Evolutionary conservation across 2,329 filamentous ascomycete species (phyloP), one percentile per base, ranked within the genome.

Genomic region (Huntiella savannae): DNA sequence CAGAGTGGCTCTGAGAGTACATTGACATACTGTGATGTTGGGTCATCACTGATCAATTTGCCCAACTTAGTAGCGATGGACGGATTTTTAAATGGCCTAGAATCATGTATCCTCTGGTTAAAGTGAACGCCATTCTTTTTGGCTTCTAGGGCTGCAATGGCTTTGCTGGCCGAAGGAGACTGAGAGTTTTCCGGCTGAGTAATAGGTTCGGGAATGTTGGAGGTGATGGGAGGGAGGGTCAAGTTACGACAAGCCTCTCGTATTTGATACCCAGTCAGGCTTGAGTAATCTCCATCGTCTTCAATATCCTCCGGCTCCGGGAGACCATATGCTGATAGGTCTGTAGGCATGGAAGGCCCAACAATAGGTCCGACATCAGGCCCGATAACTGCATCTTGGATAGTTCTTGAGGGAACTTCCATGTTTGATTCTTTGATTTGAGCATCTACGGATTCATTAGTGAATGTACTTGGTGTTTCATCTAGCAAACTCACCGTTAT

Each of bases 91-190:
- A 87, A 63, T 5, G 79, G 74, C 1, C 71, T 62, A 0, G 78
- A 81, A 48, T 70, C 68, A 33, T 79, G 73, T 6, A 91, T 65
- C 51, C 80, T 77, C 54, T 75, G 67, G 58, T 91, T 87, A 67
- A 88, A 88, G 60, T 91, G 83, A 12, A 77, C 68, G 4, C 78
- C 78, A 52, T 79, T 74, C 55, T 74, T 76, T 63, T 91, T 91
- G n/a, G 88, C 16, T 34, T 33, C n/a, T 3, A 43, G 28, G 13
- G 40, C 17, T 34, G 40, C 40, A 12, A 34, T 43, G 7, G 40
- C 40, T 43, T 43, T 43, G 11, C 28, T 7, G 13, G 17, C 34
- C 3, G 40, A 43, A 5, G 32, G 28, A 17, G 40, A 32, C 12
- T 32, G 4, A 11, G 40, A 43, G 8, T 7, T 16, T 34, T 32